Conservation (phyloP, 2,329 filamentous ascomycete genomes). For the Penicillium oxalicum region DNA sequence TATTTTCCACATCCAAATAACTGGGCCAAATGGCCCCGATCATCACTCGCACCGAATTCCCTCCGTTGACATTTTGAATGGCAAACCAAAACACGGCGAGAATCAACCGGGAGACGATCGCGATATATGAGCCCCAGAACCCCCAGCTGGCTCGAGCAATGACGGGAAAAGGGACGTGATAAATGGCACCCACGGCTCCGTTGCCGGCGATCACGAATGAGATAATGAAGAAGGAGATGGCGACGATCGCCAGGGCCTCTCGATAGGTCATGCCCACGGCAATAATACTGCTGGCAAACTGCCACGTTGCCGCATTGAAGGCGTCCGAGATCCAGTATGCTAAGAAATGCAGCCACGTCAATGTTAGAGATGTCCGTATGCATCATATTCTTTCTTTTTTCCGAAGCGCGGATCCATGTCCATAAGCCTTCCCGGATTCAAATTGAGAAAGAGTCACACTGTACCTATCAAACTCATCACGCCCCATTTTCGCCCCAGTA, state of each 20-base stretch:
- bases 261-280: conserved; percentile 50
- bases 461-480: conserved; percentile 40
- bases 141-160: conserved; percentile 52
- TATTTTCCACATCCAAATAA: conserved; percentile 33
- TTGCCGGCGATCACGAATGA: conserved; percentile 57
- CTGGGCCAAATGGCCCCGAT: conserved; percentile 49
- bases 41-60: conserved; percentile 48
- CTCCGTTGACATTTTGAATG: conserved; percentile 61
- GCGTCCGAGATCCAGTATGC: conserved; percentile 51
- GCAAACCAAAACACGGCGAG: conserved; percentile 59
- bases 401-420: too few species aligned
- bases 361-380: background rate
- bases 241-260: conserved; percentile 46
- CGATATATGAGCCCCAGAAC: conserved; percentile 52
- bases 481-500: conserved; percentile 42
- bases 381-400: too few species aligned
- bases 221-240: conserved; percentile 48
- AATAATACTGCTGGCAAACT: conserved; percentile 47
- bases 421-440: too few species aligned
- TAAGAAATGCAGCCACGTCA: conserved; percentile 5
- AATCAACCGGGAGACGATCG: conserved; percentile 49
- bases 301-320: conserved; percentile 51
- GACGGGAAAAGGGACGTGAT: conserved; percentile 53
- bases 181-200: conserved; percentile 49
- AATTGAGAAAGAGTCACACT: too few species aligned